Evolutionary conservation across 257 asterid species (phyloP).

Genomic region (Salvia rosmarinus): DNA sequence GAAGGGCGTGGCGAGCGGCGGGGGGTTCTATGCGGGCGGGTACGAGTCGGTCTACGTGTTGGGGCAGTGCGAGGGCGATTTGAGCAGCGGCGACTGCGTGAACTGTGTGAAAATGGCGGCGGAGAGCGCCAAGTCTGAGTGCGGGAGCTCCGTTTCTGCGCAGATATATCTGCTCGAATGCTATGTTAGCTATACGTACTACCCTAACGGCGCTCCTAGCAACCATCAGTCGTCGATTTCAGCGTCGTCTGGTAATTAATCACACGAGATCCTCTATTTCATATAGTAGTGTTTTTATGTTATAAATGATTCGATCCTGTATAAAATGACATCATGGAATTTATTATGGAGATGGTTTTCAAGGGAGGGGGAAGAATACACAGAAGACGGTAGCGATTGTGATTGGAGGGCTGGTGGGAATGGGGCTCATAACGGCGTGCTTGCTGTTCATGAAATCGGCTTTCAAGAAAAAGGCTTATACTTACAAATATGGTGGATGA

Average conservation of each 20-base stretch:
- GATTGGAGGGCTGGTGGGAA: constrained; percentile 72
- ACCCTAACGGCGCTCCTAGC: constrained; percentile 70
- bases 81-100: constrained; percentile 66
- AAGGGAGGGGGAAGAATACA: constrained; percentile 51
- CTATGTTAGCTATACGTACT: constrained; percentile 73
- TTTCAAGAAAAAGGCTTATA: constrained; percentile 54
- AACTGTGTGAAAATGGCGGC: constrained; percentile 69
- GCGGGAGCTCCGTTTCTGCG: constrained; percentile 65
- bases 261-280: neutral
- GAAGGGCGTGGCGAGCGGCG: constrained; percentile 52
- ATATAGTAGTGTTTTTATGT: neutral
- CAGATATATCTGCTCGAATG: constrained; percentile 71
- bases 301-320: neutral
- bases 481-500: constrained; percentile 63
- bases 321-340: neutral
- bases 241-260: constrained; percentile 64
- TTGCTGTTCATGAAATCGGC: constrained; percentile 67
- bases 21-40: constrained; percentile 76
- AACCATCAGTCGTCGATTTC: constrained; percentile 34
- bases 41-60: constrained; percentile 65
- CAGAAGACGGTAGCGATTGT: constrained; percentile 78
- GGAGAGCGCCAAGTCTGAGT: constrained; percentile 55
- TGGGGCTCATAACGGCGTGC: constrained; percentile 66
- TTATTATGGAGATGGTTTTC: constrained; percentile 10
- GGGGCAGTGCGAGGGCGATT: constrained; percentile 95